A percentile compares a stretch with the other conserved stretches of the same genome.
Evolutionary conservation across 148 eudicot species (phyloP).

Genomic region (Euryodendron excelsum): DNA sequence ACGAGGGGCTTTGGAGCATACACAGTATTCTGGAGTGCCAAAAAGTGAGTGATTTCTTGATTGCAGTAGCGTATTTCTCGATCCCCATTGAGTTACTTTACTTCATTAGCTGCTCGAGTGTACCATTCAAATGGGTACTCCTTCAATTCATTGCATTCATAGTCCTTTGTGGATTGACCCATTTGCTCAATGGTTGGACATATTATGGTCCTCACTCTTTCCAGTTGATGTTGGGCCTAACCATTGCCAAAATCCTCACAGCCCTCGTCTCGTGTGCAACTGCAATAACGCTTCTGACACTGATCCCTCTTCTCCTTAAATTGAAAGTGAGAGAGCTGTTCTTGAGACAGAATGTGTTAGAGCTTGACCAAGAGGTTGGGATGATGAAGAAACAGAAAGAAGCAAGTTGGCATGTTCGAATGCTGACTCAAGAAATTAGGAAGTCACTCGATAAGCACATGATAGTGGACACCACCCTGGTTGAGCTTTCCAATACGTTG

Average conservation of each 20-base stretch:
- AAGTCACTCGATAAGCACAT: constrained; percentile 88
- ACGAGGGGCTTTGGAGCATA: constrained; percentile 78
- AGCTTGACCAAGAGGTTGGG: constrained; percentile 85
- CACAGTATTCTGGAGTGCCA: constrained; percentile 69
- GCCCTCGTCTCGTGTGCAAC: constrained; percentile 91
- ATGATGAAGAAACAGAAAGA: constrained; percentile 74
- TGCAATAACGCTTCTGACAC: constrained; percentile 75
- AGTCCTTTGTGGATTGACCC: constrained; percentile 93
- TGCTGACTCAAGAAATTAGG: constrained; percentile 87
- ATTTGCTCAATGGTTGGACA: constrained; percentile 91
- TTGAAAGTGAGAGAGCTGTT: constrained; percentile 81
- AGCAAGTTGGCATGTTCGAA: constrained; percentile 82
- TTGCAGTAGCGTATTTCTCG: constrained; percentile 87
- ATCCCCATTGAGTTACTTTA: constrained; percentile 90
- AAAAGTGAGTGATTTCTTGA: constrained; percentile 82
- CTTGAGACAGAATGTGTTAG: constrained; percentile 66
- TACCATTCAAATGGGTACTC: constrained; percentile 93
- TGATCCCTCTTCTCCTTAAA: constrained; percentile 74
- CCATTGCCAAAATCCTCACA: constrained; percentile 69
- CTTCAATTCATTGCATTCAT: constrained; percentile 80
- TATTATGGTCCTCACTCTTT: constrained; percentile 76
- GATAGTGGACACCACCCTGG: constrained; percentile 71
- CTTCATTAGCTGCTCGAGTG: constrained; percentile 81
- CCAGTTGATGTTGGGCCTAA: constrained; percentile 68
- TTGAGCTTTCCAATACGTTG: constrained; percentile 76